Conservation (phyloP, 2,329 filamentous ascomycete species). For the Arthrobotrys conoides region DNA sequence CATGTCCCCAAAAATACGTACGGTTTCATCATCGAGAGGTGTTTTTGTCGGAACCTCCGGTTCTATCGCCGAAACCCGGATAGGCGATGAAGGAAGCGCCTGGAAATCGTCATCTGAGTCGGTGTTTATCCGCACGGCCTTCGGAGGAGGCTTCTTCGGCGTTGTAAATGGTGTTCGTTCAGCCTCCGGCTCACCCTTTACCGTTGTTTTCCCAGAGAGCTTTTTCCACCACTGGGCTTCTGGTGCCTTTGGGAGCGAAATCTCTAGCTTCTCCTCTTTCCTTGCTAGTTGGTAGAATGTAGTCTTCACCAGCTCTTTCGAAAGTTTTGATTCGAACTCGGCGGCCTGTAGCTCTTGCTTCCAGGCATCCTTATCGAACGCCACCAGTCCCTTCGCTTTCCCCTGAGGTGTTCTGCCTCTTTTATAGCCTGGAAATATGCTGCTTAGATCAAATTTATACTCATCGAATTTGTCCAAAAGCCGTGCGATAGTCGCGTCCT, state of each 20-base stretch:
- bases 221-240: slow-evolving; percentile 57
- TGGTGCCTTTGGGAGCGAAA: slow-evolving; percentile 32
- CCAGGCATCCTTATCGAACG: slow-evolving; percentile 67
- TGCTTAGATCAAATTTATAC: slow-evolving; percentile 70
- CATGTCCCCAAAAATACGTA: neutral
- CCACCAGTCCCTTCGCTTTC: slow-evolving; percentile 70
- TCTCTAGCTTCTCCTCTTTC: slow-evolving; percentile 29
- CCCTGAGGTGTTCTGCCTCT: slow-evolving; percentile 67
- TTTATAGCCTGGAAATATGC: slow-evolving; percentile 70
- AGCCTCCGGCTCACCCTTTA: slow-evolving; percentile 56
- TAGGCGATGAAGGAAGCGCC: slow-evolving; percentile 45
- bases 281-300: slow-evolving; percentile 37
- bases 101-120: slow-evolving; percentile 59
- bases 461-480: slow-evolving; percentile 72
- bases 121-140: slow-evolving; percentile 48
- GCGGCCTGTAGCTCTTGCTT: slow-evolving; percentile 32
- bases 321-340: slow-evolving; percentile 36
- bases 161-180: slow-evolving; percentile 46
- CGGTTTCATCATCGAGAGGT: slow-evolving; percentile 42
- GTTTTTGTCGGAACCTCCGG: slow-evolving; percentile 10
- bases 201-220: slow-evolving; percentile 50
- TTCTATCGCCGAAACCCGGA: slow-evolving; percentile 10
- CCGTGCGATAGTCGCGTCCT: slow-evolving; percentile 73
- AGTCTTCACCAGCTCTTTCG: slow-evolving; percentile 51
- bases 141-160: slow-evolving; percentile 53